Evolutionary conservation across 768 basidiomycete genomes (phyloP), one percentile per base, ranked within the genome.

Genomic region (Lanmaoa pseudosensibilis): DNA sequence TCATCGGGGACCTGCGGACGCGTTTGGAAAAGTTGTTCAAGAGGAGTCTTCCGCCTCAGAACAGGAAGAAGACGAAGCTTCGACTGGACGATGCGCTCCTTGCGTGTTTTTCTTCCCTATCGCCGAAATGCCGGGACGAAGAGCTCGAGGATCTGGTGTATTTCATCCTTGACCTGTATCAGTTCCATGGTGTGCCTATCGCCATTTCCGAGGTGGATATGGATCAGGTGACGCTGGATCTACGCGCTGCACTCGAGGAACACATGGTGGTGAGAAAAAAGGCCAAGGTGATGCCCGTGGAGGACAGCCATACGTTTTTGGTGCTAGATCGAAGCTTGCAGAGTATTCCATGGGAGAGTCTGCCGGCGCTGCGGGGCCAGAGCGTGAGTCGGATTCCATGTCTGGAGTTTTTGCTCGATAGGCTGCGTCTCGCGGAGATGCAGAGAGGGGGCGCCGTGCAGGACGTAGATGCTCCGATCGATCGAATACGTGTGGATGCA

Each of bases 81-180:
- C 79, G 73, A 4, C 75, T 98, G 11, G 87, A 93, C 63, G 84
- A 91, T 51, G 70, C 78, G 4, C 78, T 98, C n/a, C 70, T 98
- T 32, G 83, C 89, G 59, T 93, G 92, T 70, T 92, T 99, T 67
- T 86, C 92, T 1, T 85, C 85, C 0, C 75, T 99, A 2, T 85
- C 90, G 2, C 85, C 91, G 0, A 84, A 85, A 64, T 93, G 90
- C 63, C 82, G 84, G 33, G 91, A 96, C 63, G 96, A 99, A 68
- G 97, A 99, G 67, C 77, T 98, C 10, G 97, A 98, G 70, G 97
- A 99, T 68, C 77, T 98, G 34, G 83, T 92, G 3, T 98, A 94
- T 69, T 98, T 96, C 74, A 80, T 98, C 33, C 78, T 98, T 23
- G 97, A 98, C 66, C 78, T 97, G 0, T 96, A 96, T 68, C 94